Evolutionary conservation across 192 early-diverging fungal genomes (phyloP), one percentile per base, ranked within the genome.

Genomic region (Podila epicladia): DNA sequence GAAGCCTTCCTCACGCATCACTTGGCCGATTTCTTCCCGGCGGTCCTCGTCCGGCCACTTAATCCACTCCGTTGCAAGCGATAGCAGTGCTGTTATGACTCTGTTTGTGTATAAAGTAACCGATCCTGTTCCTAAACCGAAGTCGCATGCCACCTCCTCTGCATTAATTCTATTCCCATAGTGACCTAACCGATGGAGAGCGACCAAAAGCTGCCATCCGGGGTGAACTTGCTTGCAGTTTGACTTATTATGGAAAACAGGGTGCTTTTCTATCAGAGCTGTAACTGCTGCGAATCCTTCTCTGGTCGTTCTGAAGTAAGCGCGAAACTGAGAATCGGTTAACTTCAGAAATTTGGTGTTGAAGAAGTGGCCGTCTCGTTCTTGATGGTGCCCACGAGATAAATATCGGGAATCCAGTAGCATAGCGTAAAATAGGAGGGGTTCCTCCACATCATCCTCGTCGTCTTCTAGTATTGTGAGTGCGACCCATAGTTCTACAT

Each of bases 1-100:
- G 24, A 70, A 69, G 2, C 68, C 68, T 33, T 62, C 68, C 29
- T 49, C 48, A 3, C 67, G 28, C 67, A 69, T 69, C 29, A 4
- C 24, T 69, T 17, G 33, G 26, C 67, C 38, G 29, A 29, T 19
- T 15, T 69, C 28, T 20, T 48, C 37, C 41, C 58, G 41, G 2
- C 26, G 22, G 1, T 49, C 37, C 13, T 59, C 58, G 15, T 69
- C 28, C 3, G 58, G 67, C 67, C 58, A 61, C 13, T 2, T 26
- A 9, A 69, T 49, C 67, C 67, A 69, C 11, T 49, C 26, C 3
- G 33, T 0, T 11, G 57, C 4, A 45, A 69, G 20, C 15, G 32
- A 37, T 26, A 69, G 0, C 17, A 69, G 33, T 48, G 67, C 67
- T 24, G 37, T 50, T 5, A 69, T 20, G 11, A 69, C 58, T 29